phyloP scores from a whole-genome alignment of 108 stramenopile genomes.

The Aurantiochytrium sp. region DNA sequence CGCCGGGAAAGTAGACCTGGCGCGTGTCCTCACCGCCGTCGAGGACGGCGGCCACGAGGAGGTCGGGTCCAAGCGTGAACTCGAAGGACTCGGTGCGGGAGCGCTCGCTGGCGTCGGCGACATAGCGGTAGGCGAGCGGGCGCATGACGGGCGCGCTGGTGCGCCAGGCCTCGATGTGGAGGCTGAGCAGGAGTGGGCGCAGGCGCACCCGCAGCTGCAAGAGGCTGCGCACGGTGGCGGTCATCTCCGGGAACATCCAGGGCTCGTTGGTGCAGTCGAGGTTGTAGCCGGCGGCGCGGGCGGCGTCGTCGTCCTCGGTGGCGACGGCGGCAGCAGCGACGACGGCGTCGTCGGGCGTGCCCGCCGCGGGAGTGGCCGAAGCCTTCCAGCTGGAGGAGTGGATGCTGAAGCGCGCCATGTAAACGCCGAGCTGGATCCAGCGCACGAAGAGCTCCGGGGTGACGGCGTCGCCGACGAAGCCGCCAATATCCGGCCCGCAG shows the following conservation, averaged over 20 bases:
- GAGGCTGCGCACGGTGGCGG: background rate
- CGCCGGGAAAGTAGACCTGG: background rate
- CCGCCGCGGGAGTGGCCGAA: background rate
- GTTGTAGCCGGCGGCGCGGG: background rate
- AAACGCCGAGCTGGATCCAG: slow-evolving; percentile 25
- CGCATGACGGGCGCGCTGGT: slow-evolving; percentile 22
- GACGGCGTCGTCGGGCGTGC: background rate
- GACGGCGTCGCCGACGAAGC: background rate
- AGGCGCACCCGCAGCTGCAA: background rate
- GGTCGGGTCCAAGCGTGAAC: background rate
- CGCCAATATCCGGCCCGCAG: slow-evolving; percentile 8
- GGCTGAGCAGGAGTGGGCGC: background rate
- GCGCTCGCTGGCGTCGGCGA: background rate
- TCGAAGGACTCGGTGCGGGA: slow-evolving; percentile 22
- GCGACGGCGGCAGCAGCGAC: background rate
- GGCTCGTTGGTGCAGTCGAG: slow-evolving; percentile 27
- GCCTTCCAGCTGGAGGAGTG: slow-evolving; percentile 2
- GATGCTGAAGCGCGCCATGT: slow-evolving; percentile 28
- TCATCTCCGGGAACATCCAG: slow-evolving; percentile 12
- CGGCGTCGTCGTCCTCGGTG: background rate
- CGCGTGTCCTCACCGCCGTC: background rate
- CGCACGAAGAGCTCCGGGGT: slow-evolving; percentile 26
- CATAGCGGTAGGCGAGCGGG: background rate
- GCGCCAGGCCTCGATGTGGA: background rate
- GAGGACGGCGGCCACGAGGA: slow-evolving; percentile 17